Percentiles rank a stretch among this genome's conserved stretches.
Conservation (phyloP, 768 basidiomycete species). For the Hortiboletus flavorubellus region DNA sequence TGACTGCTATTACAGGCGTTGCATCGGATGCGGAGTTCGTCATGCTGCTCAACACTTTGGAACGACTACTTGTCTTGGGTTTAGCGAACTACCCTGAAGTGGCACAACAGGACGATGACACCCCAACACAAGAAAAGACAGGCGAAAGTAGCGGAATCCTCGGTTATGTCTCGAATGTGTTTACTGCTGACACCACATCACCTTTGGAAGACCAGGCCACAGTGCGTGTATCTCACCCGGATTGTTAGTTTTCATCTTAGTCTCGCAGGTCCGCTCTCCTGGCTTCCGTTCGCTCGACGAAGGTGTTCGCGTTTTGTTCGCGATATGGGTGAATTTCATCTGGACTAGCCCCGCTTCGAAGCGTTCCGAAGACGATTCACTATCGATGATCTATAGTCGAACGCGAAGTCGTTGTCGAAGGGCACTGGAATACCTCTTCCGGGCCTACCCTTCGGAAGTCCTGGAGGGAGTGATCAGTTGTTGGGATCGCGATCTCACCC, state of each 20-base stretch:
- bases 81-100: constrained; percentile 55
- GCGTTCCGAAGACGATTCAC: constrained; percentile 62
- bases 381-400: constrained; percentile 64
- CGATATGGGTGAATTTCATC: constrained; percentile 63
- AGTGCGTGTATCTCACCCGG: constrained; percentile 37
- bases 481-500: constrained; percentile 62
- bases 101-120: constrained; percentile 55
- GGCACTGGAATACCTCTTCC: constrained; percentile 84
- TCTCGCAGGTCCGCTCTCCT: constrained; percentile 54
- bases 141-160: constrained; percentile 67
- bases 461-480: constrained; percentile 80
- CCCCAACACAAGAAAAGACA: constrained; percentile 46
- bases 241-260: constrained; percentile 1
- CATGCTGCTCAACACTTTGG: constrained; percentile 80
- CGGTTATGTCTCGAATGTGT: constrained; percentile 90
- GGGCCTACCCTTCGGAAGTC: constrained; percentile 73
- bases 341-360: constrained; percentile 46
- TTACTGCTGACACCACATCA: constrained; percentile 64
- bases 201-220: constrained; percentile 53
- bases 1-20: constrained; percentile 43
- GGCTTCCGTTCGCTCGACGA: constrained; percentile 79
- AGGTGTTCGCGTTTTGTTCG: constrained; percentile 72
- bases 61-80: constrained; percentile 75
- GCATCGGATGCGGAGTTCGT: constrained; percentile 80
- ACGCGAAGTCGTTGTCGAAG: constrained; percentile 68